phyloP scores from a whole-genome alignment of 331 rosid species.

The Stylosanthes scabra region DNA sequence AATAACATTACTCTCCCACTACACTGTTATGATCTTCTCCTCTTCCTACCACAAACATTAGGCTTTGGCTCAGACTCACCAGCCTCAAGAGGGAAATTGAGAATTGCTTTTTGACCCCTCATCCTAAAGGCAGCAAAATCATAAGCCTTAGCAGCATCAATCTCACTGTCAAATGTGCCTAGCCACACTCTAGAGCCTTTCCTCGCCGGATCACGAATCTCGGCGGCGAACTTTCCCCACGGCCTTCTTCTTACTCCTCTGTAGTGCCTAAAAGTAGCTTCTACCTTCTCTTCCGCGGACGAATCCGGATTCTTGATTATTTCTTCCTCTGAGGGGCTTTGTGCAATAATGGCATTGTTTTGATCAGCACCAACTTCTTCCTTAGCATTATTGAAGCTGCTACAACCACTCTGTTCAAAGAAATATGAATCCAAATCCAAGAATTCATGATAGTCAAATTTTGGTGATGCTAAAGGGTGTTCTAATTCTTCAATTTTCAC shows the following conservation, averaged over 20 bases:
- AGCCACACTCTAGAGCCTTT: constrained; percentile 79
- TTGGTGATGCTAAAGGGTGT: constrained; percentile 37
- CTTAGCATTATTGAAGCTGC: constrained; percentile 27
- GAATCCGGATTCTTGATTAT: background rate
- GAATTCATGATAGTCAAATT: constrained; percentile 25
- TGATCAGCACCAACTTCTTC: background rate
- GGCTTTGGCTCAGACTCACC: constrained; percentile 47
- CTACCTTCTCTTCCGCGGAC: constrained; percentile 20
- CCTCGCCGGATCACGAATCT: constrained; percentile 68
- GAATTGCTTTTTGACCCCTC: constrained; percentile 76
- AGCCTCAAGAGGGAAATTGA: constrained; percentile 79
- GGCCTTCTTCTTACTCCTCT: constrained; percentile 81
- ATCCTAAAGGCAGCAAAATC: constrained; percentile 78
- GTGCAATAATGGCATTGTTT: background rate
- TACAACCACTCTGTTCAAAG: constrained; percentile 36
- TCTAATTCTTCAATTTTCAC: constrained; percentile 49
- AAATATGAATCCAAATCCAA: constrained; percentile 31
- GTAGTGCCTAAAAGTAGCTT: constrained; percentile 44
- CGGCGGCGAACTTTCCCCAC: constrained; percentile 88
- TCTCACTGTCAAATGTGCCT: constrained; percentile 70
- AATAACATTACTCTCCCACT: background rate
- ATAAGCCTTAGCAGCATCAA: constrained; percentile 81
- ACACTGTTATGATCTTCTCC: constrained; percentile 39
- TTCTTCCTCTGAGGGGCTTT: constrained; percentile 4
- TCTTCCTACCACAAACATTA: constrained; percentile 47